Base-by-base conservation (phyloP, 768 basidiomycete genomes). In the Boletus pseudopeckii region DNA sequence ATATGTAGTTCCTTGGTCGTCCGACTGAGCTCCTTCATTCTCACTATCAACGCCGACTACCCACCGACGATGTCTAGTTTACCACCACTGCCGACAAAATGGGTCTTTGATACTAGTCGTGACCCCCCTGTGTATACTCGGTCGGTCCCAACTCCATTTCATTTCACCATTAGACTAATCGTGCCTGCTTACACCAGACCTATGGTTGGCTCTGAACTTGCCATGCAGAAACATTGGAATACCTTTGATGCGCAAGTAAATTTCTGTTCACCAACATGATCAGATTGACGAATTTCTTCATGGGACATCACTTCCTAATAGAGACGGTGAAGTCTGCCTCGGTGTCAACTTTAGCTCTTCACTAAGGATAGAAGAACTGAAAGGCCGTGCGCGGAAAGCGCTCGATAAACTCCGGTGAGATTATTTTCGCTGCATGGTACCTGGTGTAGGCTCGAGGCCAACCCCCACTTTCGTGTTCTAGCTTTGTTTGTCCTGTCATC, bases 381-480 rank as follows among this genome's bases (percentile, higher is more conserved):
- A 34, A 24, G 33, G 22, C 30, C 55, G 62, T 22, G 18, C 55
- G 18, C 58, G 55, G 14, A 17, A 5, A 22, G 62, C 62, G 4
- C 45, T 63, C 24, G 43, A 64, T 28, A 64, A 61, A 50, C 62
- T 64, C 33, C 55, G 62, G 62, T 64, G 40, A 52, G 47, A 17
- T 11, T 3, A 20, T 15, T 15, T 30, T 18, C 14, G 11, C 11
- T 4, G 8, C 10, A 32, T 32, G 10, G 20, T 7, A 3, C 7
- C 6, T 7, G 13, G 28, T n/a, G 13, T 15, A 24, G 7, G 11
- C 7, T 7, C 11, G 13, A 40, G 9, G 24, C 24, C 20, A 28
- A 24, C 4, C 5, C 10, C 11, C 4, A 13, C 11, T 11, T 18
- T 1, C 14, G 1, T 30, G 1, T 24, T 20, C 4, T 26, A 63